phyloP scores from a whole-genome alignment of 176 grass and related monocot species.

The Oryza brachyantha region DNA sequence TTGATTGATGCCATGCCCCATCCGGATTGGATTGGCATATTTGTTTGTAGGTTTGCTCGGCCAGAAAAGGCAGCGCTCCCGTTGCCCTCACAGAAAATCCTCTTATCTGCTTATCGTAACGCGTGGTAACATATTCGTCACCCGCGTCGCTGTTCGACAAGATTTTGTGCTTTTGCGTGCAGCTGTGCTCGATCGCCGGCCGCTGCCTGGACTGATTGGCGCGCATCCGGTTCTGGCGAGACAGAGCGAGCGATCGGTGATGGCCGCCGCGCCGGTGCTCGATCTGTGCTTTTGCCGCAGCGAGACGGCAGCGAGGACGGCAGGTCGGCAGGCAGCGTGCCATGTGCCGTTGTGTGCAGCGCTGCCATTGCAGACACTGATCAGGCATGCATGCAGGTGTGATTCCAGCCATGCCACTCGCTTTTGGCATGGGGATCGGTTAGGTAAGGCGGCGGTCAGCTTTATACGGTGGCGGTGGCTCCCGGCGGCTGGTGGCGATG shows the following conservation, averaged over 20 bases:
- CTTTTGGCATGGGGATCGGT: constrained; percentile 20
- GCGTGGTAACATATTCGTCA: constrained; percentile 31
- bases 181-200: background rate
- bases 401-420: constrained; percentile 23
- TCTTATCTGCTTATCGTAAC: background rate
- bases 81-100: background rate
- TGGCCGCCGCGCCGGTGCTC: no score
- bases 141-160: background rate
- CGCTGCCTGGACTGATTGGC: background rate
- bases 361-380: background rate
- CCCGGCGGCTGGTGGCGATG: background rate
- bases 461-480: background rate
- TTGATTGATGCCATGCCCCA: constrained; percentile 2
- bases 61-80: background rate
- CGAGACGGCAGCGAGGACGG: background rate
- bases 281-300: no score
- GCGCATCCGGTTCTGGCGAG: constrained; percentile 26
- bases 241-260: background rate
- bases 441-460: background rate
- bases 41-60: background rate
- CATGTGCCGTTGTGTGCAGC: background rate
- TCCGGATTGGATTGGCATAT: background rate
- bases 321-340: no score
- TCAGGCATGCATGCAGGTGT: background rate
- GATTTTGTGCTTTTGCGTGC: constrained; percentile 9